Conservation (phyloP, 306 rosid genomes). For the Cucurbita argyrosperma region DNA sequence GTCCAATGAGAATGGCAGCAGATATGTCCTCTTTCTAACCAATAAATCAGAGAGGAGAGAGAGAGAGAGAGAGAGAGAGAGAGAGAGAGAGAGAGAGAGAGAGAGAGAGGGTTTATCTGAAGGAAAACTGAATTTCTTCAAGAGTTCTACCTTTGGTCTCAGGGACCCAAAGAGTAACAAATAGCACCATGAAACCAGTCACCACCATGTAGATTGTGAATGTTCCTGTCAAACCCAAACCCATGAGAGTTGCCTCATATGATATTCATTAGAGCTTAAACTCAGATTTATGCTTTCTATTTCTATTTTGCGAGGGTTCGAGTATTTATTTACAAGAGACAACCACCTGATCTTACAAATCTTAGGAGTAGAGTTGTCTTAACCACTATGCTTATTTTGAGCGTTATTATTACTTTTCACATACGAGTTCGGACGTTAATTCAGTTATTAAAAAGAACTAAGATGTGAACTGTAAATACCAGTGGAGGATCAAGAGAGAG, state of each 20-base stretch:
- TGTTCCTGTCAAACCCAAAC: constrained; percentile 51
- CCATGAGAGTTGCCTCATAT: background rate
- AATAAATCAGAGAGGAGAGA: background rate
- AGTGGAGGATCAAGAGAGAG: background rate
- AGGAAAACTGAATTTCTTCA: constrained; percentile 80
- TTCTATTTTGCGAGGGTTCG: background rate
- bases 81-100: background rate
- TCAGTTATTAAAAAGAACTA: background rate
- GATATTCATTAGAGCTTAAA: background rate
- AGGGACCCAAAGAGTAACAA: constrained; percentile 72
- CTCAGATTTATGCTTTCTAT: background rate
- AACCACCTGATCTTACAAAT: too few relatives aligned
- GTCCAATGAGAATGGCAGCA: background rate
- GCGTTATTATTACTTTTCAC: background rate
- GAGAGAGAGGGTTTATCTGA: constrained; percentile 46
- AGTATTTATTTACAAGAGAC: background rate
- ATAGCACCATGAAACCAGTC: constrained; percentile 43
- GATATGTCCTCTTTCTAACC: background rate
- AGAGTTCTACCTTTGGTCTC: constrained; percentile 89
- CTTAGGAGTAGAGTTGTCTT: background rate
- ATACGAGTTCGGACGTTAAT: background rate
- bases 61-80: constrained; percentile 11
- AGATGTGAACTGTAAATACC: background rate
- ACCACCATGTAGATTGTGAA: constrained; percentile 60
- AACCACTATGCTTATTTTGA: background rate